Evolutionary conservation across 1,139 yeast genomes (phyloP), one percentile per base, ranked within the genome.

Genomic region (Geotrichum australiense): DNA sequence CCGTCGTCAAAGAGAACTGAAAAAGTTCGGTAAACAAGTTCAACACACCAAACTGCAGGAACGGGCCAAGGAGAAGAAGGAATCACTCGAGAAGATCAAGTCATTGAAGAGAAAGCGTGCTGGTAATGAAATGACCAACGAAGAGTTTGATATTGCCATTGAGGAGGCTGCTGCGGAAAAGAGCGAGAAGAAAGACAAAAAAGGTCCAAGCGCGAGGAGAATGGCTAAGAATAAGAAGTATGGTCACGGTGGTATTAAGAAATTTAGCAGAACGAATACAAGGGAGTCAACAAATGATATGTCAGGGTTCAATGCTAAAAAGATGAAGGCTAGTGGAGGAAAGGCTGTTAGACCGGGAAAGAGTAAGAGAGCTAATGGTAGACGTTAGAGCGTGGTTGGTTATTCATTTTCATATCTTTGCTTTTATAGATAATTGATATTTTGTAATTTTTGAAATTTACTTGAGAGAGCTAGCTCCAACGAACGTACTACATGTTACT

Each of bases 11-110:
- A 80, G 98, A 66, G 82, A 82, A 52, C 76, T 91, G 63, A 91
- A 89, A 80, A 91, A 91, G 70, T 89, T 86, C 55, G 98, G 98
- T 66, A 91, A 91, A 69, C 94, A 89, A 69, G 97, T 89, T 31
- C 97, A 89, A 69, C 76, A 84, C 56, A 94, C 86, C 53, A 87
- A 95, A 41, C 73, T 89, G 58, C 96, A 87, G 67, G 87, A 85
- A 56, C 83, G 97, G 67, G 95, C 89, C 60, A 82, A 85, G 70
- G 94, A 87, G 57, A 91, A 89, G 81, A 78, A 77, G 59, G 96
- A 86, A 35, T 80, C 96, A 16, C 69, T 91, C 54, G 96, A 89
- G 24, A 84, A 83, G 69, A 86, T 91, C 63, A 87, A 87, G 65
- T 74, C 84, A 22, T 74, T 91, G 58, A 87, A 85, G 73, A 80